Evolutionary conservation across 1,139 yeast species (phyloP).

Genomic region (Protomyces lactucae-debilis): DNA sequence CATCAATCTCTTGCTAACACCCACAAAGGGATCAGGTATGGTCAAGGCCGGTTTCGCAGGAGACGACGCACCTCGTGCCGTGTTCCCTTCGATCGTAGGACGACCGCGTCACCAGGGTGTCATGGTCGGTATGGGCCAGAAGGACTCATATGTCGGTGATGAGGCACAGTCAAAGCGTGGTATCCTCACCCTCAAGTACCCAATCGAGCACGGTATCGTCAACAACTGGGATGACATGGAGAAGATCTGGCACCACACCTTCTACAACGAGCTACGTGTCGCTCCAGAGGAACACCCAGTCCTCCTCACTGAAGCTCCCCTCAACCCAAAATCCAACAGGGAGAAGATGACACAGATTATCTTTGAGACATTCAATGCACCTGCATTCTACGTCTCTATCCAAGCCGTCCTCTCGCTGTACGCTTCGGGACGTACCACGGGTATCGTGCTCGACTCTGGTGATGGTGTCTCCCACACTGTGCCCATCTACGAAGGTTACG

Average conservation of each 20-base stretch:
- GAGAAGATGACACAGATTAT: constrained; percentile 99
- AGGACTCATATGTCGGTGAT: constrained; percentile 99
- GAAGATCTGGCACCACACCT: constrained; percentile 98
- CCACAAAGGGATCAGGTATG: constrained; percentile 23
- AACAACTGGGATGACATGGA: constrained; percentile 99
- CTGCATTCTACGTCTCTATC: constrained; percentile 97
- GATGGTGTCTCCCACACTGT: constrained; percentile 99
- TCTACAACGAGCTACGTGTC: constrained; percentile 95
- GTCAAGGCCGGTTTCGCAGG: constrained; percentile 86
- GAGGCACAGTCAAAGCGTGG: constrained; percentile 99
- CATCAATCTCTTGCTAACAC: neutral
- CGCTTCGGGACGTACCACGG: constrained; percentile 99
- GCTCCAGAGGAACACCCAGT: constrained; percentile 99
- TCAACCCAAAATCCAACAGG: constrained; percentile 98
- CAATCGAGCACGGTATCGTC: constrained; percentile 99
- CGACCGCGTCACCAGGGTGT: constrained; percentile 99
- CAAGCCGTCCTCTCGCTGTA: constrained; percentile 97
- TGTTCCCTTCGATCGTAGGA: constrained; percentile 99
- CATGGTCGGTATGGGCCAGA: constrained; percentile 88
- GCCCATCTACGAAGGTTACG: constrained; percentile 99
- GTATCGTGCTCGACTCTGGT: constrained; percentile 99
- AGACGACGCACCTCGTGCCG: constrained; percentile 99
- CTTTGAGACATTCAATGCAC: constrained; percentile 98
- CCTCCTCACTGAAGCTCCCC: constrained; percentile 96
- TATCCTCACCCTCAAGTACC: constrained; percentile 96